These are phyloP conservation scores for Tuber indicum DNA, from an alignment of 495 filamentous ascomycete species.

Conservation along the genomic window DNA sequence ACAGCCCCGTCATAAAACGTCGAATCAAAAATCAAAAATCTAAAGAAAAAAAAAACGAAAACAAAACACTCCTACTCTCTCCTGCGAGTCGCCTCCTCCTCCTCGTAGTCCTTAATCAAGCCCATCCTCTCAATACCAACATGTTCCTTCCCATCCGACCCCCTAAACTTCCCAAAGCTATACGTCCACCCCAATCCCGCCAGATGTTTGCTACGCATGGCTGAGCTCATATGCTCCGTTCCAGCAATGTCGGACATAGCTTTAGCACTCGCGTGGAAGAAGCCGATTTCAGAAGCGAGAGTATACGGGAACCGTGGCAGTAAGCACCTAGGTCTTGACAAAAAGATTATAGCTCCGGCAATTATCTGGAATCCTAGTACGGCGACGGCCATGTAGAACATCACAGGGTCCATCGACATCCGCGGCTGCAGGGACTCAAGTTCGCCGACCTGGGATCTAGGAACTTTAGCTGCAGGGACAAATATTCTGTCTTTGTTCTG, in stretches of 20 bases:
- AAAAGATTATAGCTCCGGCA: conserved; percentile 8
- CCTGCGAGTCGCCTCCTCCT: neutral
- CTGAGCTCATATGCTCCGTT: conserved; percentile 12
- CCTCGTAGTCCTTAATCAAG: neutral
- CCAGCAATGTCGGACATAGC: conserved; percentile 22
- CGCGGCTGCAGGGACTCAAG: neutral
- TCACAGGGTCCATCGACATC: neutral
- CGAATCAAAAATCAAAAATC: neutral
- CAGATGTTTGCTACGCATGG: conserved; percentile 6
- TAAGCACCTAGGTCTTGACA: conserved; percentile 12
- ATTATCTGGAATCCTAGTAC: conserved; percentile 12
- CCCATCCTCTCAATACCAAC: conserved; percentile 18
- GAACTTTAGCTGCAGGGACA: neutral
- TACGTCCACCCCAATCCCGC: conserved; percentile 15
- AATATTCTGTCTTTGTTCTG: conserved; percentile 14
- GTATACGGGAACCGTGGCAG: conserved; percentile 18
- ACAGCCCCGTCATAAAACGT: neutral
- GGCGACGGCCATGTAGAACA: conserved; percentile 7
- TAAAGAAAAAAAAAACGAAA: neutral
- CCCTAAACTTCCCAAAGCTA: conserved; percentile 18
- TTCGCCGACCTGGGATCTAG: neutral
- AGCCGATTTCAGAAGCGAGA: conserved; percentile 7
- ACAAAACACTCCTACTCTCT: neutral
- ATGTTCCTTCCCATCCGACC: conserved; percentile 19
- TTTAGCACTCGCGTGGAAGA: conserved; percentile 10